phyloP scores from a whole-genome alignment of 1,139 yeast genomes.

The Diutina siamensis region DNA sequence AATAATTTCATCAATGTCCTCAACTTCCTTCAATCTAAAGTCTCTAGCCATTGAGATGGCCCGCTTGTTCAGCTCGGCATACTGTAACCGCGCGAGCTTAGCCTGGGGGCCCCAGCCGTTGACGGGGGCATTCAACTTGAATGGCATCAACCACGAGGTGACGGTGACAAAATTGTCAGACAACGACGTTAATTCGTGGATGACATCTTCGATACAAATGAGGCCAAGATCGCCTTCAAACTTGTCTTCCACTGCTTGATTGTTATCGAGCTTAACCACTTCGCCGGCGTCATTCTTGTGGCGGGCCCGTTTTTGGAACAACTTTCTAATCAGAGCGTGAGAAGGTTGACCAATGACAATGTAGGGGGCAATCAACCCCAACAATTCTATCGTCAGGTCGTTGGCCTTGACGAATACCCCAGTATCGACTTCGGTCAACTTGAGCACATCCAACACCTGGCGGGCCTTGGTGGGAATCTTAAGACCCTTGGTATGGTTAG shows the following conservation, averaged over 20 bases:
- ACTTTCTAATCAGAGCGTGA: conserved; percentile 53
- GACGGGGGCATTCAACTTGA: conserved; percentile 55
- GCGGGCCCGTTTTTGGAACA: conserved; percentile 62
- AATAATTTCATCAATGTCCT: conserved; percentile 54
- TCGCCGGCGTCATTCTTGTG: conserved; percentile 20
- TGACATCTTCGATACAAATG: conserved; percentile 69
- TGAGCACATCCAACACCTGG: conserved; percentile 44
- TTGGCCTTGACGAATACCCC: conserved; percentile 65
- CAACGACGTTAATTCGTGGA: conserved; percentile 53
- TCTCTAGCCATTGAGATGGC: conserved; percentile 49
- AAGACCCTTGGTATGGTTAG: conserved; percentile 43
- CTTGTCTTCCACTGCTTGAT: conserved; percentile 61
- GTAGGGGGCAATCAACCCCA: conserved; percentile 61
- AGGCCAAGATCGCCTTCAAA: conserved; percentile 55
- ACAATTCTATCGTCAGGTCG: conserved; percentile 41
- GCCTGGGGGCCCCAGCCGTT: conserved; percentile 61
- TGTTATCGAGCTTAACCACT: conserved; percentile 49
- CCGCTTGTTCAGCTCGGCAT: conserved; percentile 31
- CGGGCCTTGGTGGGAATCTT: conserved; percentile 57
- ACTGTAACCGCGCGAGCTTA: conserved; percentile 38
- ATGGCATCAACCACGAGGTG: conserved; percentile 55
- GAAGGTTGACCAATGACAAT: conserved; percentile 66
- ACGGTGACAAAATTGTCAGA: conserved; percentile 54
- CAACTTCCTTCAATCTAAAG: conserved; percentile 50
- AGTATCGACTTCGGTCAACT: conserved; percentile 47